Evolutionary conservation across 257 asterid genomes (phyloP), one percentile per base, ranked within the genome.

Genomic region (Solanum dulcamara): DNA sequence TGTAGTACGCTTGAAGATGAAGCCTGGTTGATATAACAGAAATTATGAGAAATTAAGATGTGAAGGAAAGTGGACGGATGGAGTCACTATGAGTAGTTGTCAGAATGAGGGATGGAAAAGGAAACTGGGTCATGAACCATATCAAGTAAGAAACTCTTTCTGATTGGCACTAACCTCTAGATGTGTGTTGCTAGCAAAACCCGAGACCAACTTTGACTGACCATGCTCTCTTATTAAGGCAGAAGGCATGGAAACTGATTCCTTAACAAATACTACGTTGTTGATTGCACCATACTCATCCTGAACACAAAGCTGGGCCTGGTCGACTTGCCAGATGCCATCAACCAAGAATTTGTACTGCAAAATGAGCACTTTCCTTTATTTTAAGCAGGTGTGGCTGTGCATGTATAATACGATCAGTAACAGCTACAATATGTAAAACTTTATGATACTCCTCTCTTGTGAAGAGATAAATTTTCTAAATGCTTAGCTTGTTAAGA

Each of bases 321-420:
- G 91, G 82, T 94, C 94, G 2, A 90, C 90, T 87, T 75, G 88
- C 97, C 97, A 94, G 35, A 85, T 35, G 28, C 92, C 95, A 86
- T 94, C 97, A 24, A 92, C 95, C 85, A 94, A 85, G 91, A 91
- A 94, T 66, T 89, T 92, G 90, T 91, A 92, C 97, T 94, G 92
- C 87, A 77, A 77, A 77, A 77, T 26, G 82, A 44, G 42, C 60
- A 46, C 10, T 26, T 77, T 46, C 17, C 42, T 77, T 75, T 77
- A 77, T 14, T 15, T 26, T 44, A 77, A 44, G 62, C 82, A 77
- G 42, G 82, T 46, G 82, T 77, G 17, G 13, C 82, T 77, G 62
- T 46, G 62, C 62, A 46, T 77, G 82, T 77, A 28, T 77, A 44
- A 26, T 15, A 26, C 10, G 28, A 46, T 46, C 82, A 77, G 10